phyloP scores from a whole-genome alignment of 805 yeast species.

The Saccharomyces kudriavzevii region DNA sequence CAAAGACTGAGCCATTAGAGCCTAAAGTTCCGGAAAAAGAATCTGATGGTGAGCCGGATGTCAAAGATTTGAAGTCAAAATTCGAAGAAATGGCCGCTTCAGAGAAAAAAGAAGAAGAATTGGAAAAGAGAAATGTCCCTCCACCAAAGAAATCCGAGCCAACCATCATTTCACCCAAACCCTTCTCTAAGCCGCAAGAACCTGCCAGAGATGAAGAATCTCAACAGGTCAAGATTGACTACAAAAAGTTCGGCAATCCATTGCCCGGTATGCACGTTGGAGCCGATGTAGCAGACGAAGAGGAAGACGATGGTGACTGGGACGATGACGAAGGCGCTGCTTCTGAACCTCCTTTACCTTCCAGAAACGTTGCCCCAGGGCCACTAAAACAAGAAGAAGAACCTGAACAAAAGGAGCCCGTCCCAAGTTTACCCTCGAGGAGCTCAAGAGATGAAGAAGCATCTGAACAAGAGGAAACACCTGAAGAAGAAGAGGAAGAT shows the following conservation, averaged over 20 bases:
- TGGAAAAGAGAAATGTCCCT: constrained; percentile 2
- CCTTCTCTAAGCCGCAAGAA: constrained; percentile 15
- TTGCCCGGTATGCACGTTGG: constrained; percentile 30
- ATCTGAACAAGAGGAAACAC: constrained; percentile 16
- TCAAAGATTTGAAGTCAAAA: constrained; percentile 32
- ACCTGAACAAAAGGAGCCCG: constrained; percentile 19
- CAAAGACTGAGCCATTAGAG: constrained; percentile 8
- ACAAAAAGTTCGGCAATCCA: constrained; percentile 25
- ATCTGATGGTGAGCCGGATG: constrained; percentile 22
- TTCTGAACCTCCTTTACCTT: constrained; percentile 8
- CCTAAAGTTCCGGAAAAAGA: constrained; percentile 18
- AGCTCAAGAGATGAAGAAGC: constrained; percentile 20
- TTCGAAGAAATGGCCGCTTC: constrained; percentile 28
- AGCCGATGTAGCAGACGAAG: constrained; percentile 17
- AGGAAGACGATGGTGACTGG: constrained; percentile 18
- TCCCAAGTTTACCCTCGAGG: constrained; percentile 11
- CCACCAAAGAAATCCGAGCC: constrained; percentile 14
- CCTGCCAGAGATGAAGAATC: constrained; percentile 10
- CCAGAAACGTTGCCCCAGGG: constrained; percentile 8
- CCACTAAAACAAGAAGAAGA: constrained; percentile 9
- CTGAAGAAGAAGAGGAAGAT: constrained; percentile 20
- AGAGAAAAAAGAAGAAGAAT: constrained; percentile 18
- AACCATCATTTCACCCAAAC: constrained; percentile 23
- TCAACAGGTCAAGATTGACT: constrained; percentile 6
- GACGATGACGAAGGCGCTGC: constrained; percentile 20